A percentile compares a stretch with the other conserved stretches of the same genome.
Conservation (phyloP, 805 yeast genomes). For the Candida glaebosa region DNA sequence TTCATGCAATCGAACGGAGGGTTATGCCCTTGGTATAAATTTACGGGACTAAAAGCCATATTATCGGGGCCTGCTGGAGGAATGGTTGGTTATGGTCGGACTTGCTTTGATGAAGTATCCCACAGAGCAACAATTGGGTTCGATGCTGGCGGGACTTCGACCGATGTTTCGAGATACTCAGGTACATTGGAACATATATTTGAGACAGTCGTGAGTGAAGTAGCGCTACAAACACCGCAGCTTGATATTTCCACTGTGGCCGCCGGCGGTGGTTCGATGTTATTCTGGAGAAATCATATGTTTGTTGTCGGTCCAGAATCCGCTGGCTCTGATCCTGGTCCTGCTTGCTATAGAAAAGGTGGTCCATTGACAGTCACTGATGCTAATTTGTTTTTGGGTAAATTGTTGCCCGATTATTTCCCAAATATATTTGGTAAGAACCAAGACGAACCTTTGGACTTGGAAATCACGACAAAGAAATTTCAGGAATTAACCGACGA, state of each 20-base stretch:
- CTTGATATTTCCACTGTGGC: constrained; percentile 44
- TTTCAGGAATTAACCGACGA: constrained; percentile 45
- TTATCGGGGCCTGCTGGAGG: constrained; percentile 98
- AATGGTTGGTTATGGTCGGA: constrained; percentile 86
- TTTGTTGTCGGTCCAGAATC: constrained; percentile 40
- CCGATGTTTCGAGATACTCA: constrained; percentile 42
- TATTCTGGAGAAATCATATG: constrained; percentile 35
- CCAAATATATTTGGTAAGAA: constrained; percentile 39
- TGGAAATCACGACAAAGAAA: constrained; percentile 44
- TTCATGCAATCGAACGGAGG: constrained; percentile 99
- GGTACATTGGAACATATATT: constrained; percentile 41
- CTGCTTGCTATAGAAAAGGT: constrained; percentile 38
- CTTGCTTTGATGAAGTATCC: constrained; percentile 53
- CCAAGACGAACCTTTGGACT: constrained; percentile 31
- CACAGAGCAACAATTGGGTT: constrained; percentile 35
- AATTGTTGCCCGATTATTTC: constrained; percentile 33
- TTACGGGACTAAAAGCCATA: constrained; percentile 85
- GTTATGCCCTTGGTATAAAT: constrained; percentile 74
- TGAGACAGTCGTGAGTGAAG: constrained; percentile 44
- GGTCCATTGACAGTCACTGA: constrained; percentile 40
- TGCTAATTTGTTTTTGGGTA: constrained; percentile 34
- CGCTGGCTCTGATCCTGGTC: constrained; percentile 41
- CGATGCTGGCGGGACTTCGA: constrained; percentile 46
- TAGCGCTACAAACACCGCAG: constrained; percentile 43
- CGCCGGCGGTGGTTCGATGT: constrained; percentile 45